Conservation (phyloP, 1,139 yeast genomes). For the Yamadazyma spencermartinsiae region DNA sequence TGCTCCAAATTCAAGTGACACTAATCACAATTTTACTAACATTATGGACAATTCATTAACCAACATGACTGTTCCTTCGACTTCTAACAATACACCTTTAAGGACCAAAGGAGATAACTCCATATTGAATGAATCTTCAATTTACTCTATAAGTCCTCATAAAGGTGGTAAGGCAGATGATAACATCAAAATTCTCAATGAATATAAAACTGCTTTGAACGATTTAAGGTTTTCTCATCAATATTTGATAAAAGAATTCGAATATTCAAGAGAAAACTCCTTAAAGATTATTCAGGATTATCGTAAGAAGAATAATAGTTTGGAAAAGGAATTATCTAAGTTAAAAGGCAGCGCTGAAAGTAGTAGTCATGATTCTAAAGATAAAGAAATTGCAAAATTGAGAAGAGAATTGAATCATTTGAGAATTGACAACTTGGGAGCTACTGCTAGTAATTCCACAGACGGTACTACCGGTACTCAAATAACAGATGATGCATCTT, state of each 20-base stretch:
- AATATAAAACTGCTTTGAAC: constrained; percentile 55
- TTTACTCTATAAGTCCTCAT: constrained; percentile 27
- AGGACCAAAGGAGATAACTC: constrained; percentile 18
- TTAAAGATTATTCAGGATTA: constrained; percentile 49
- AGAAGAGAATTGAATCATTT: constrained; percentile 50
- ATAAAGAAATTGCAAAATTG: constrained; percentile 45
- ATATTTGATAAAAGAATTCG: constrained; percentile 60
- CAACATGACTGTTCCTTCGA: constrained; percentile 16
- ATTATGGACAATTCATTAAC: constrained; percentile 12
- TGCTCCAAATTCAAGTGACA: constrained; percentile 3
- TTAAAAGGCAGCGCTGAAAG: constrained; percentile 16
- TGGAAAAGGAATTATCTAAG: constrained; percentile 46
- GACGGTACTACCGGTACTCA: constrained; percentile 6
- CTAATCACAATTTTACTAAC: constrained; percentile 7
- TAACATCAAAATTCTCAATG: constrained; percentile 32
- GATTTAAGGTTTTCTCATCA: constrained; percentile 67
- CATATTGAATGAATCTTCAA: constrained; percentile 26
- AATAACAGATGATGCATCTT: constrained; percentile 14
- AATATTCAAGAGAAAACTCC: constrained; percentile 54
- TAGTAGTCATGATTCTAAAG: constrained; percentile 28
- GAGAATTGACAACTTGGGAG: constrained; percentile 50
- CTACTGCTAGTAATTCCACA: constrained; percentile 7
- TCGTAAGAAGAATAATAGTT: constrained; percentile 41
- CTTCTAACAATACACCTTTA: constrained; percentile 16
- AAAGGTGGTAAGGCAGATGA: constrained; percentile 12